Evolutionary conservation across 345 rosid genomes (phyloP).

Genomic region (Moricandia arvensis): DNA sequence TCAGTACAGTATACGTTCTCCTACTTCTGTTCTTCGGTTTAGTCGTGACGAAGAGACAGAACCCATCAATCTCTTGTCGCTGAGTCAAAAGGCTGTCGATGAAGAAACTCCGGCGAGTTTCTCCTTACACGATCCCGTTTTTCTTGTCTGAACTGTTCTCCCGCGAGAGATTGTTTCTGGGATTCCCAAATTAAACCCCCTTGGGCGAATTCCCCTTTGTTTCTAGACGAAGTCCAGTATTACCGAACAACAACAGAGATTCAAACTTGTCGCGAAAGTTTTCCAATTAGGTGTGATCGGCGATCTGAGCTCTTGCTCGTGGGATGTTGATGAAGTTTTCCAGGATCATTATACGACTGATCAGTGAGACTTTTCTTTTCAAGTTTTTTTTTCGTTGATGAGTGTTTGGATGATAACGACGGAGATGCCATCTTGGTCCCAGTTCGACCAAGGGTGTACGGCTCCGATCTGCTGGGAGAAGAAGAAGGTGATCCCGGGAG

Average conservation of each 20-base stretch:
- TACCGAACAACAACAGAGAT: conserved; percentile 11
- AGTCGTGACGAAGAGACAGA: conserved; percentile 45
- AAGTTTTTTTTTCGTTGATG: neutral
- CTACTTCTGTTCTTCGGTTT: conserved; percentile 76
- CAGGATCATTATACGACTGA: conserved; percentile 35
- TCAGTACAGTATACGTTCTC: conserved; percentile 49
- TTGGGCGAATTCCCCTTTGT: too few species aligned
- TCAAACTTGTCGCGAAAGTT: conserved; percentile 10
- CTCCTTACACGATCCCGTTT: conserved; percentile 35
- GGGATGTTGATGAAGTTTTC: conserved; percentile 68
- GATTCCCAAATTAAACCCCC: conserved; percentile 41
- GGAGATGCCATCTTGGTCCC: conserved; percentile 22
- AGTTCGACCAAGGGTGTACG: conserved; percentile 19
- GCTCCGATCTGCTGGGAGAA: conserved; percentile 7
- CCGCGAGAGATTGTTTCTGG: conserved; percentile 35
- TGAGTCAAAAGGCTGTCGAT: too few species aligned
- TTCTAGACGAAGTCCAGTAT: conserved; percentile 44
- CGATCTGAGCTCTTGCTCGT: conserved; percentile 54
- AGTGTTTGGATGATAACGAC: conserved; percentile 29
- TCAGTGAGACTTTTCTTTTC: neutral
- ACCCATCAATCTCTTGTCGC: neutral
- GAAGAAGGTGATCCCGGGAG: neutral
- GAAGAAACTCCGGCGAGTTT: conserved; percentile 26
- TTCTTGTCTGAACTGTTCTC: conserved; percentile 38
- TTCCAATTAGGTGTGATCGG: conserved; percentile 37